A percentile compares a stretch with the other conserved stretches of the same genome.
Conservation (phyloP, 139 green algal species). For the Picochlorum costavermella region DNA sequence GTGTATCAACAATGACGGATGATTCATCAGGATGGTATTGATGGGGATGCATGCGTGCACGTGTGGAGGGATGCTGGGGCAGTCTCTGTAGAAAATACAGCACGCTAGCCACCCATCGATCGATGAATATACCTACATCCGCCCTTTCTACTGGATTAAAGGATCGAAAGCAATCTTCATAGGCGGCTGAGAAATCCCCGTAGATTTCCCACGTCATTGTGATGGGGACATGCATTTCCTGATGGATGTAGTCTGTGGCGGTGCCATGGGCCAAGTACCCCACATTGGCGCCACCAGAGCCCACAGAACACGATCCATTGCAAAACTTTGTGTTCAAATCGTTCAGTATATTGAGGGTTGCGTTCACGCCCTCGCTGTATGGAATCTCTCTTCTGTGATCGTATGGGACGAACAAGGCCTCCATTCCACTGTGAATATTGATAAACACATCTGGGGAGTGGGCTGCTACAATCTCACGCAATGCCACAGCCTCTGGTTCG, state of each 20-base stretch:
- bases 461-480: slow-evolving; percentile 45
- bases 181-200: slow-evolving; percentile 56
- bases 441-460: slow-evolving; percentile 87
- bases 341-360: slow-evolving; percentile 57
- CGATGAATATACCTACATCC: slow-evolving; percentile 32
- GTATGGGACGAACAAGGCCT: slow-evolving; percentile 92
- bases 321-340: slow-evolving; percentile 59
- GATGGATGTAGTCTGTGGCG: slow-evolving; percentile 92
- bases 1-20: too few relatives aligned
- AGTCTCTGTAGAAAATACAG: slow-evolving; percentile 57
- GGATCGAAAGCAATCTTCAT: slow-evolving; percentile 91
- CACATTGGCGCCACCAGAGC: slow-evolving; percentile 82
- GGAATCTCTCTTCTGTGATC: slow-evolving; percentile 63
- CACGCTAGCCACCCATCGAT: slow-evolving; percentile 49
- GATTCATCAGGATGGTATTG: too few relatives aligned
- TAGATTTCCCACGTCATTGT: slow-evolving; percentile 96
- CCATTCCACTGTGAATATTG: slow-evolving; percentile 94
- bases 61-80: slow-evolving; percentile 47
- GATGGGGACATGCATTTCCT: slow-evolving; percentile 61
- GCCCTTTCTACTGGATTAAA: slow-evolving; percentile 82
- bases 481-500: slow-evolving; percentile 80
- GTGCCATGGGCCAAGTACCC: slow-evolving; percentile 91
- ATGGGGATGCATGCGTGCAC: neutral
- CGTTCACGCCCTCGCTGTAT: slow-evolving; percentile 24
- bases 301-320: slow-evolving; percentile 58